Base-by-base conservation (phyloP, 805 yeast genomes). In the Wickerhamiella alocasiicola region DNA sequence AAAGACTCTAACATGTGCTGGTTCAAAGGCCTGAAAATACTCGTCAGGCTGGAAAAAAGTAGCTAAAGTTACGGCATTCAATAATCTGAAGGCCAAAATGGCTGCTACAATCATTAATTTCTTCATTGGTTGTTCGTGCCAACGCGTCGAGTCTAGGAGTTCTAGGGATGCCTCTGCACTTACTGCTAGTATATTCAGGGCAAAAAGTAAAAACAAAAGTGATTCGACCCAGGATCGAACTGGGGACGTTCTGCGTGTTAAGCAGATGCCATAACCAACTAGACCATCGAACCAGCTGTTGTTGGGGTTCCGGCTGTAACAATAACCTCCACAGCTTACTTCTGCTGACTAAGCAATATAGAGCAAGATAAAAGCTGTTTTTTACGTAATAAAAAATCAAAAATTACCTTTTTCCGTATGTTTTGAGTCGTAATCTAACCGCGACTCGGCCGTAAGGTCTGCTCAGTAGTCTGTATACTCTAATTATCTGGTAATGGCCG, bases 241-340 rank as follows among this genome's bases (percentile, higher is more conserved):
- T 85, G 95, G 96, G 95, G 96, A 88, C 96, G 87, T 82, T 82
- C 91, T 85, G 95, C 95, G 95, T 87, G 96, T 87, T 84, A 87
- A 83, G 95, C 95, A 85, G 91, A 82, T 82, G 95, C 94, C 95
- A 87, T 87, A 76, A 85, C 95, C 95, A 67, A 85, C 95, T 85
- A 85, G 95, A 85, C 95, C 95, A 85, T 44, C 46, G 46, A 44
- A 44, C 46, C 46, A 24, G 18, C 19, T 28, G 18, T 23, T 7
- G 12, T 7, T 7, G 31, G 6, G 11, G 12, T 9, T 27, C 7
- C 15, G 12, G 6, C 13, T 6, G 6, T 27, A 11, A 6, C 6
- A 7, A 11, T 13, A 27, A 6, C 6, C 15, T 27, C 6, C 31
- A 9, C 6, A 27, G 6, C 15, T 13, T 7, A 23, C 26, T 23